Conservation (phyloP, 768 basidiomycete genomes). For the Pleurotus pulmonarius region DNA sequence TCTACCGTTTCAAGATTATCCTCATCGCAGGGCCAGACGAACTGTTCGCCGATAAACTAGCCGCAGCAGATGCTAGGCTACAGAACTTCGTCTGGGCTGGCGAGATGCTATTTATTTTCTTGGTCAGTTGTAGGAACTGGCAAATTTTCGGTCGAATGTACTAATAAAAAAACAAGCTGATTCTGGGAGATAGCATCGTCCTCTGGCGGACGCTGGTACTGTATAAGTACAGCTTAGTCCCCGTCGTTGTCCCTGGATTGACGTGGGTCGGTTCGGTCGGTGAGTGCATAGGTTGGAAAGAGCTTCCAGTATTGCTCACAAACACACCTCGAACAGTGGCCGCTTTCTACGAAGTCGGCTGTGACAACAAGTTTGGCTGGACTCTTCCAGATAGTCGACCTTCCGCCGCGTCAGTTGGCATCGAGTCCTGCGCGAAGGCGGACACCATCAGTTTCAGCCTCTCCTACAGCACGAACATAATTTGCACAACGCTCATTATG, state of each 20-base stretch:
- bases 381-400: constrained; percentile 18
- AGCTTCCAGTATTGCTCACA: too few species aligned
- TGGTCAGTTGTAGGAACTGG: constrained; percentile 12
- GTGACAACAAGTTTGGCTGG: constrained; percentile 23
- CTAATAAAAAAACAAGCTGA: constrained; percentile 12
- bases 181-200: constrained; percentile 26
- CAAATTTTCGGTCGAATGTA: neutral
- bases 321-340: constrained; percentile 14
- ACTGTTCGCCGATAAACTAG: constrained; percentile 14
- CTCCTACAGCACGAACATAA: constrained; percentile 25
- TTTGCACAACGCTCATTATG: constrained; percentile 24
- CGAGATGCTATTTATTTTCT: constrained; percentile 26
- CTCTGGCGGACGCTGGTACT: constrained; percentile 26
- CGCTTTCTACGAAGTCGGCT: constrained; percentile 25
- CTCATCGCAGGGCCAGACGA: constrained; percentile 18
- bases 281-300: constrained; percentile 7
- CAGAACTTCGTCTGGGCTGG: constrained; percentile 24
- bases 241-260: constrained; percentile 16
- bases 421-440: constrained; percentile 20
- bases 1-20: constrained; percentile 22
- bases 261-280: constrained; percentile 25
- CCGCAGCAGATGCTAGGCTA: constrained; percentile 17
- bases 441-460: constrained; percentile 25
- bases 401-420: constrained; percentile 21
- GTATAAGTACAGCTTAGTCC: constrained; percentile 14